phyloP scores from a whole-genome alignment of 768 basidiomycete species.

The Lactifluus rugatus region DNA sequence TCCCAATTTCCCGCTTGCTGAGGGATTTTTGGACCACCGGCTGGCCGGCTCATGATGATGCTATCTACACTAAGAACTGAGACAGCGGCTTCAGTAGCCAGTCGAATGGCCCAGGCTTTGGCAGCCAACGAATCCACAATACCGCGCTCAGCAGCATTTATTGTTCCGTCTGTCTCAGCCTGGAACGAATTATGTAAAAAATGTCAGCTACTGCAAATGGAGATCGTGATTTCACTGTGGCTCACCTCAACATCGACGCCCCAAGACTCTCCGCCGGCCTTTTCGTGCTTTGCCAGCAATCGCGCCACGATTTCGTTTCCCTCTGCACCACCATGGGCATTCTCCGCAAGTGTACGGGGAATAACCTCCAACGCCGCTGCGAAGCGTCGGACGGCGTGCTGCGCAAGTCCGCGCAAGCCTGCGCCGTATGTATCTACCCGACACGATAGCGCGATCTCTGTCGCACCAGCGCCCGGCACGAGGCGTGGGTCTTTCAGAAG shows the following conservation, averaged over 20 bases:
- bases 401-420: constrained; percentile 80
- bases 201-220: constrained; percentile 4
- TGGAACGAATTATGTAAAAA: constrained; percentile 23
- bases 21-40: constrained; percentile 79
- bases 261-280: constrained; percentile 61
- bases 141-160: constrained; percentile 48
- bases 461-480: constrained; percentile 90
- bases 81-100: constrained; percentile 88
- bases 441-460: constrained; percentile 85
- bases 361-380: constrained; percentile 86
- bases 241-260: constrained; percentile 85
- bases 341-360: constrained; percentile 89
- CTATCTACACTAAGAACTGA: constrained; percentile 92
- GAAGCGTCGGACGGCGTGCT: constrained; percentile 89
- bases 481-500: constrained; percentile 83
- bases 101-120: constrained; percentile 80
- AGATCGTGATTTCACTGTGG: not conserved
- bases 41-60: constrained; percentile 96
- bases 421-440: constrained; percentile 80
- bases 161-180: constrained; percentile 73
- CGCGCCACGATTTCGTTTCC: constrained; percentile 87
- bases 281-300: constrained; percentile 85
- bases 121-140: constrained; percentile 85
- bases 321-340: constrained; percentile 83
- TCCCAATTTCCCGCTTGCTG: constrained; percentile 87